Conservation (phyloP, 208 protist genomes). For the Leishmania martiniquensis region DNA sequence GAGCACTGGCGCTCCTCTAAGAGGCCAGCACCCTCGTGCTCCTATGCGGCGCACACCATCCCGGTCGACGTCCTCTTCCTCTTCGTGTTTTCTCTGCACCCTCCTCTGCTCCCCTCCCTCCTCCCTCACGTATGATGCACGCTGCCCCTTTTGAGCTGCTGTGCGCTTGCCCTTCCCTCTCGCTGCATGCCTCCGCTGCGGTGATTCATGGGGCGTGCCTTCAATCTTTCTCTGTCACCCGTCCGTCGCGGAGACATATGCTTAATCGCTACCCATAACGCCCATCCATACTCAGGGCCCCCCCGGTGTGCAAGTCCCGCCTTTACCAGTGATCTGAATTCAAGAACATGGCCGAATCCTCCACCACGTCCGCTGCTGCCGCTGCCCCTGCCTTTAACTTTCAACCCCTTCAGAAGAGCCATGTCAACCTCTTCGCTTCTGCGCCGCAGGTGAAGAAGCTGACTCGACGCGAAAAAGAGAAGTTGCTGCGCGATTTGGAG, state of each 20-base stretch:
- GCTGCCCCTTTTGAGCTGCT: not conserved
- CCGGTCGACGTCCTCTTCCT: not conserved
- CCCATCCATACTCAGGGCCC: not conserved
- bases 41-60: not conserved
- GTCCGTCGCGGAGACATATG: not conserved
- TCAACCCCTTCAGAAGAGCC: slow-evolving; percentile 64
- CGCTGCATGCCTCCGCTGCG: too few relatives aligned
- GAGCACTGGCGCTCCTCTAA: not conserved
- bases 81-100: not conserved
- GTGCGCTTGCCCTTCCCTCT: not conserved
- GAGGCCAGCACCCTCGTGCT: not conserved
- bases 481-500: slow-evolving; percentile 40
- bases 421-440: slow-evolving; percentile 78
- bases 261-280: not conserved
- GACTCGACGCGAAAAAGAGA: slow-evolving; percentile 76
- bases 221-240: not conserved
- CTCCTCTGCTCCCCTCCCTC: not conserved
- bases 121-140: not conserved
- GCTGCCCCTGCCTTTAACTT: slow-evolving; percentile 50
- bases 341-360: slow-evolving; percentile 5
- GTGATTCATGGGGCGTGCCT: not conserved
- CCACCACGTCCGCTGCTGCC: not conserved
- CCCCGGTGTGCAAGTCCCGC: too few relatives aligned
- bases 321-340: not conserved
- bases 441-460: slow-evolving; percentile 88